Conservation (phyloP, 306 rosid species). For the Senna siamea region DNA sequence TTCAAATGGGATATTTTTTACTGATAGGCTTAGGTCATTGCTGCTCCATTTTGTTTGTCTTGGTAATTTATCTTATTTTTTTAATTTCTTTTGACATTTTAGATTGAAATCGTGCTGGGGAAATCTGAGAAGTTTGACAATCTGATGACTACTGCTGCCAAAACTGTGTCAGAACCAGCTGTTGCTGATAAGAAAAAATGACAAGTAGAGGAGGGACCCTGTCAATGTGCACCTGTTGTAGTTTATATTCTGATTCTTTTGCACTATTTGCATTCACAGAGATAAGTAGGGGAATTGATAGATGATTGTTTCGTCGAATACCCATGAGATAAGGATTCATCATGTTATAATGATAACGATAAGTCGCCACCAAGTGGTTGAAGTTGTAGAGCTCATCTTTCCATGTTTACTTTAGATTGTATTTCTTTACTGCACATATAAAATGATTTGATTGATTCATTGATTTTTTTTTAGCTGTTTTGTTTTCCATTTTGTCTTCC, state of each 20-base stretch:
- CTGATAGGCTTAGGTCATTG: not conserved
- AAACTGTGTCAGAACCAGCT: slow-evolving; percentile 46
- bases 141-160: slow-evolving; percentile 49
- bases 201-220: slow-evolving; percentile 32
- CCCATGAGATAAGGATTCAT: slow-evolving; percentile 31
- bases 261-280: slow-evolving; percentile 42
- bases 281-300: not conserved
- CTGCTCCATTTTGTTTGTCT: not conserved
- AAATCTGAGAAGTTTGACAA: slow-evolving; percentile 84
- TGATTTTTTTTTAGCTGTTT: slow-evolving; percentile 19
- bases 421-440: slow-evolving; percentile 43
- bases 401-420: slow-evolving; percentile 43
- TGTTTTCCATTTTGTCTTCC: not conserved
- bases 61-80: not conserved
- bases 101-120: slow-evolving; percentile 90
- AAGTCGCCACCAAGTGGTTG: slow-evolving; percentile 30
- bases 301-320: slow-evolving; percentile 7
- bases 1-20: not conserved
- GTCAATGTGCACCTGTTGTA: slow-evolving; percentile 54
- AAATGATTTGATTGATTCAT: slow-evolving; percentile 17
- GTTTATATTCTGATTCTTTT: slow-evolving; percentile 49
- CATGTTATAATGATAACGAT: slow-evolving; percentile 23
- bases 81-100: slow-evolving; percentile 4
- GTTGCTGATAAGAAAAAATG: slow-evolving; percentile 50
- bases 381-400: slow-evolving; percentile 54